Conservation (phyloP, 2,329 filamentous ascomycete species). For the Cryphonectria naterciae region DNA sequence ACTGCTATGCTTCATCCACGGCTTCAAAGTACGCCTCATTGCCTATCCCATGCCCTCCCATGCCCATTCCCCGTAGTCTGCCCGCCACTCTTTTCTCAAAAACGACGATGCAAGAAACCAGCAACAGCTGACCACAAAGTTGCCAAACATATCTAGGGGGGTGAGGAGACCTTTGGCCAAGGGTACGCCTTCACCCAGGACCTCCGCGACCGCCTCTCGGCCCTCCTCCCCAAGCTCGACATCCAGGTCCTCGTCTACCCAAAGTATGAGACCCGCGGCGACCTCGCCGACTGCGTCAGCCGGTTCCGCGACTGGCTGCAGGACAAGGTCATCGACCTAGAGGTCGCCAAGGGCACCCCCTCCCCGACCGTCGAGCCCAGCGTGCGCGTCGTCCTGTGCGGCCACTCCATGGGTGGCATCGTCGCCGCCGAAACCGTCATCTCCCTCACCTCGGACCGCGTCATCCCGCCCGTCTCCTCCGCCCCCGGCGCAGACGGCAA, state of each 20-base stretch:
- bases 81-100: too few relatives aligned
- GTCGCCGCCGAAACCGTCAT: conserved; percentile 89
- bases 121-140: not conserved
- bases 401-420: conserved; percentile 92
- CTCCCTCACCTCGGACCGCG: conserved; percentile 63
- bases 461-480: conserved; percentile 49
- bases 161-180: conserved; percentile 75
- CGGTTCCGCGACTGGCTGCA: conserved; percentile 83
- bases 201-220: conserved; percentile 65
- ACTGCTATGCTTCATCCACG: conserved; percentile 82
- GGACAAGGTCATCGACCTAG: conserved; percentile 91
- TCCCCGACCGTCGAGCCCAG: conserved; percentile 86
- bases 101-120: not conserved
- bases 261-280: conserved; percentile 79
- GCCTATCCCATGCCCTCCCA: not conserved
- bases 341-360: conserved; percentile 78
- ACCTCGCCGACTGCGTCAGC: conserved; percentile 71
- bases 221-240: conserved; percentile 69
- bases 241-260: conserved; percentile 75
- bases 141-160: conserved; percentile 57
- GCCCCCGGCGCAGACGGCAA: conserved; percentile 32
- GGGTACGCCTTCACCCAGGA: conserved; percentile 71
- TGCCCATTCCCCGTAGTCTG: not conserved
- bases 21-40: conserved; percentile 70
- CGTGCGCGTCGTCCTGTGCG: conserved; percentile 79